These are phyloP conservation scores for Alternaria incomplexa DNA, from an alignment of 2,329 filamentous ascomycete genomes.

Conservation along the genomic window DNA sequence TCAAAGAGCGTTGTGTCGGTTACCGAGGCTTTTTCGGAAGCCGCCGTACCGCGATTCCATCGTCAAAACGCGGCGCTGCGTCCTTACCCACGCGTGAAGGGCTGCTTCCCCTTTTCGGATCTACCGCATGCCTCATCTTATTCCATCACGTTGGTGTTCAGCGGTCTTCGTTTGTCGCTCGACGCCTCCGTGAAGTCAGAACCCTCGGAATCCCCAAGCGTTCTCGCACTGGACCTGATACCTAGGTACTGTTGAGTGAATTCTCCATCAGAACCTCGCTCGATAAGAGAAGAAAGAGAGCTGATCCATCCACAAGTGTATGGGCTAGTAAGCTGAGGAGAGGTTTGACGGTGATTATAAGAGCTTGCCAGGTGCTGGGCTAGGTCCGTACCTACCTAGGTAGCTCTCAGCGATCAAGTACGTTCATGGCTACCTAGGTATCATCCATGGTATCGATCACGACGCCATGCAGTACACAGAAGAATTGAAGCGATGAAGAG, in stretches of 20 bases:
- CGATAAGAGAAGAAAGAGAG: neutral
- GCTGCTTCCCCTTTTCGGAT: neutral
- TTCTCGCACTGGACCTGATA: neutral
- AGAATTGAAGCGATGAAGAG: neutral
- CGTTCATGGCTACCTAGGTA: neutral
- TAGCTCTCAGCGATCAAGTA: neutral
- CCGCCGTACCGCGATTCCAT: neutral
- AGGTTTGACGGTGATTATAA: neutral
- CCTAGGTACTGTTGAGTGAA: neutral
- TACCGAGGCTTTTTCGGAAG: neutral
- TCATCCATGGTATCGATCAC: neutral
- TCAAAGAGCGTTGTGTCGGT: neutral
- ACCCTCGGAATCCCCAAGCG: neutral
- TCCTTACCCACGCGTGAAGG: neutral
- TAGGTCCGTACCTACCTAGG: neutral
- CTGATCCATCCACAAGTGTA: neutral
- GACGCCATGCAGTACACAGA: neutral
- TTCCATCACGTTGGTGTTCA: neutral
- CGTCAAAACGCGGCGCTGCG: neutral
- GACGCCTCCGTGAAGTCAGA: neutral
- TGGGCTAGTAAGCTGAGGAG: neutral
- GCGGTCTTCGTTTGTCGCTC: neutral
- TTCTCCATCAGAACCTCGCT: neutral
- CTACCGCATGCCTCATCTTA: no score
- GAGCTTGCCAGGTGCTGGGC: neutral